A percentile compares a stretch with the other conserved stretches of the same genome.
Evolutionary conservation across 2,329 filamentous ascomycete species (phyloP).

Genomic region (Fusarium temperatum): DNA sequence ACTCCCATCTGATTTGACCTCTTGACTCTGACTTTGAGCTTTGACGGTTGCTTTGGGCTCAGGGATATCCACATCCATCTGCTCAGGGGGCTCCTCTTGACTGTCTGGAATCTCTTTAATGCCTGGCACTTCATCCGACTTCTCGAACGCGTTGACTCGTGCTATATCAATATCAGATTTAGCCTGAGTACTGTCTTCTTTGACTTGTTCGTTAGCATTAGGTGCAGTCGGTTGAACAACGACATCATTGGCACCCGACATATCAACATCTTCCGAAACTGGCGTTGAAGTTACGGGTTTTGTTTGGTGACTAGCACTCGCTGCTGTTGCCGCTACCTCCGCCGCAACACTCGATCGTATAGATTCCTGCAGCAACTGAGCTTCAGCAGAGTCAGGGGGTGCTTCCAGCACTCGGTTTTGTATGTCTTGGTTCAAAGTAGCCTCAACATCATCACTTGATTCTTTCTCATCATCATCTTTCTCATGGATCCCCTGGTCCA

Average conservation of each 20-base stretch:
- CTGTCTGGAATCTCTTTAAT: slow-evolving; percentile 49
- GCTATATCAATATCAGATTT: not conserved
- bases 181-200: not conserved
- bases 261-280: slow-evolving; percentile 9
- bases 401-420: slow-evolving; percentile 34
- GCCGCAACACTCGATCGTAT: slow-evolving; percentile 43
- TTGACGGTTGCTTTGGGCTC: slow-evolving; percentile 28
- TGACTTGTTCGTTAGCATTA: not conserved
- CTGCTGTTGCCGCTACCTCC: not conserved
- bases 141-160: not conserved
- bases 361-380: slow-evolving; percentile 57
- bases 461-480: slow-evolving; percentile 26
- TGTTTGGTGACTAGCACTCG: slow-evolving; percentile 1
- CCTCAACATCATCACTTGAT: slow-evolving; percentile 3
- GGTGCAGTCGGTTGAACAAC: not conserved
- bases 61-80: slow-evolving; percentile 49
- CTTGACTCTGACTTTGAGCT: slow-evolving; percentile 20
- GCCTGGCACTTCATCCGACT: not conserved
- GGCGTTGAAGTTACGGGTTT: not conserved
- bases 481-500: slow-evolving; percentile 33
- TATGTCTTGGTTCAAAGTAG: slow-evolving; percentile 27
- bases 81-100: slow-evolving; percentile 45
- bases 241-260: slow-evolving; percentile 1
- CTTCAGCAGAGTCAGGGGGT: slow-evolving; percentile 50
- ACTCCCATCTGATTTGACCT: slow-evolving; percentile 8